Base-by-base conservation (phyloP, 108 stramenopile species). In the Cyclotella sp. region DNA sequence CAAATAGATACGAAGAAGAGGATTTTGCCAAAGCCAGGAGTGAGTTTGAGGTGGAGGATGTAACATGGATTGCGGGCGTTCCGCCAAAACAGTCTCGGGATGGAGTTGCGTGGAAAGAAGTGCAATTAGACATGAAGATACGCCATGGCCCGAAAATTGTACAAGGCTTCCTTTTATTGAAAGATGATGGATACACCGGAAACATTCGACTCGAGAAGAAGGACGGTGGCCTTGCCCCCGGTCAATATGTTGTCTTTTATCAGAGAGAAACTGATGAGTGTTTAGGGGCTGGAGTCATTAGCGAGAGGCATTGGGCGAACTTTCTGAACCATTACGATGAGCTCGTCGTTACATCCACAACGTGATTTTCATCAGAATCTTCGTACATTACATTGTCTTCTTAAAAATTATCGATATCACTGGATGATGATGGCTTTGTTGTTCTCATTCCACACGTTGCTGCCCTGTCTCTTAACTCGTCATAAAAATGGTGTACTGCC, bases 171-270 rank as follows among this genome's bases (percentile, higher is more conserved):
- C 59, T 97, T n/a, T 11, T 53, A 19, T 65, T 93, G 21, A 75
- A 66, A 43, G 76, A 60, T 24, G 76, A 75, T 68, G 84, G 77
- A 16, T 74, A 67, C 26, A 70, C 19, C 21, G 95, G 90, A 9
- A 85, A 68, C 58, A 77, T 92, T 24, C 14, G 63, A 18, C 77
- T 98, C 39, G 91, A 89, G 28, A 64, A 79, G 53, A 97, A 92
- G 57, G 97, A 98, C 75, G 87, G 91, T 13, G 97, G 96, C 9
- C 84, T 98, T 27, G 98, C 98, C 10, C 97, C 98, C 14, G 98
- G 98, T 4, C 98, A 98, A 82, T 98, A 91, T 71, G 94, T 94
- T 45, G 96, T 95, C 10, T 97, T 98, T 72, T 98, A 98, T 79
- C 63, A 58, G 40, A 43, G 55, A 21, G 85, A 86, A n/a, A 86